Conservation (phyloP, 257 asterid genomes). For the Lithospermum erythrorhizon region DNA sequence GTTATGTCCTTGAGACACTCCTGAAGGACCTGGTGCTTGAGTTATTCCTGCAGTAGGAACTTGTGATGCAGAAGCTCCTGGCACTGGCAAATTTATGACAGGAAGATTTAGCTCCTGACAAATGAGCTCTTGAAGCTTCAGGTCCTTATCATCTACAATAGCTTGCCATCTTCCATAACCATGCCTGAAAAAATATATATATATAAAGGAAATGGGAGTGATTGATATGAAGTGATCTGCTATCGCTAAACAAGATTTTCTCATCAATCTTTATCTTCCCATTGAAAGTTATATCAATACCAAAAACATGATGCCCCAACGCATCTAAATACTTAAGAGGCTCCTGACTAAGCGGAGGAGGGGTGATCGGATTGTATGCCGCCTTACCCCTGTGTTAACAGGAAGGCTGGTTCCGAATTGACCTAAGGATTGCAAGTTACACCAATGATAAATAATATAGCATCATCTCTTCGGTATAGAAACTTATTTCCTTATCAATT, state of each 20-base stretch:
- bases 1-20: conserved; percentile 32
- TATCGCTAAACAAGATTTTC: neutral
- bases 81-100: conserved; percentile 35
- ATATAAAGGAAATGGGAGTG: conserved; percentile 15
- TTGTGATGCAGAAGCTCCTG: conserved; percentile 51
- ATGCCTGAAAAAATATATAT: conserved; percentile 48
- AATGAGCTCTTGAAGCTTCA: conserved; percentile 74
- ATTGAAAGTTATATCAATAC: no score
- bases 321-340: no score
- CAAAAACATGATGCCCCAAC: no score
- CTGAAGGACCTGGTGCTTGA: neutral
- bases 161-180: conserved; percentile 99
- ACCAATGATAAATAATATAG: no score
- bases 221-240: neutral
- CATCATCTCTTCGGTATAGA: no score
- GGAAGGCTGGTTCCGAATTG: no score
- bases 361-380: no score
- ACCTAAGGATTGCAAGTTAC: no score
- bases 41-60: conserved; percentile 23
- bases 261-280: no score
- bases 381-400: no score
- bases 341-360: no score
- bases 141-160: conserved; percentile 80
- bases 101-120: conserved; percentile 86
- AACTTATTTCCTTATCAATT: no score